phyloP scores from a whole-genome alignment of 169 alveolate genomes.

The Cryptosporidium bovis region DNA sequence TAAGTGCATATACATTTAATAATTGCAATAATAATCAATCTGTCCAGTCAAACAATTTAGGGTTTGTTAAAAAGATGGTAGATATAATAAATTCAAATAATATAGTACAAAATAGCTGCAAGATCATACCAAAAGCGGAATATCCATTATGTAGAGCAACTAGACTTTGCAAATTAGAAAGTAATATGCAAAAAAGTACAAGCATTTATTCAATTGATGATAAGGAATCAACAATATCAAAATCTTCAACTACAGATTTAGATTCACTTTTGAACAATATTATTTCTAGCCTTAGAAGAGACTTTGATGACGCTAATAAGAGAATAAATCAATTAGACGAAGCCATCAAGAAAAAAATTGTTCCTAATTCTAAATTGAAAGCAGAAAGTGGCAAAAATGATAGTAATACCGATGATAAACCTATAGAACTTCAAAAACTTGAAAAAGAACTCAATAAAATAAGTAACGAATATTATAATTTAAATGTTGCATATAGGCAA shows the following conservation, averaged over 20 bases:
- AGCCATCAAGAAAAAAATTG: background rate
- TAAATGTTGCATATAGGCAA: slow-evolving; percentile 59
- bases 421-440: slow-evolving; percentile 18
- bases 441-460: slow-evolving; percentile 20
- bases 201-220: slow-evolving; percentile 48
- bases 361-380: slow-evolving; percentile 15
- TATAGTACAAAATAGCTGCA: background rate
- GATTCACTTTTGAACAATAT: slow-evolving; percentile 24
- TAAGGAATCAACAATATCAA: slow-evolving; percentile 3
- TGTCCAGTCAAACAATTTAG: background rate
- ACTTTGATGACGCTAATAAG: slow-evolving; percentile 49
- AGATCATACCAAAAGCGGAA: background rate
- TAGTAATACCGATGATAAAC: background rate
- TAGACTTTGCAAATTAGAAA: slow-evolving; percentile 1
- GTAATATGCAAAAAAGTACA: slow-evolving; percentile 2
- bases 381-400: background rate
- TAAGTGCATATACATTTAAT: background rate
- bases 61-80: slow-evolving; percentile 51
- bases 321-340: slow-evolving; percentile 59
- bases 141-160: slow-evolving; percentile 10
- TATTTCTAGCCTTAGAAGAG: slow-evolving; percentile 14
- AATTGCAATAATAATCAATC: background rate
- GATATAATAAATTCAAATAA: slow-evolving; percentile 14
- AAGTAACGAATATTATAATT: slow-evolving; percentile 27
- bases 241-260: slow-evolving; percentile 16